Conservation (phyloP, 805 yeast genomes). For the Ogataea ganodermae region DNA sequence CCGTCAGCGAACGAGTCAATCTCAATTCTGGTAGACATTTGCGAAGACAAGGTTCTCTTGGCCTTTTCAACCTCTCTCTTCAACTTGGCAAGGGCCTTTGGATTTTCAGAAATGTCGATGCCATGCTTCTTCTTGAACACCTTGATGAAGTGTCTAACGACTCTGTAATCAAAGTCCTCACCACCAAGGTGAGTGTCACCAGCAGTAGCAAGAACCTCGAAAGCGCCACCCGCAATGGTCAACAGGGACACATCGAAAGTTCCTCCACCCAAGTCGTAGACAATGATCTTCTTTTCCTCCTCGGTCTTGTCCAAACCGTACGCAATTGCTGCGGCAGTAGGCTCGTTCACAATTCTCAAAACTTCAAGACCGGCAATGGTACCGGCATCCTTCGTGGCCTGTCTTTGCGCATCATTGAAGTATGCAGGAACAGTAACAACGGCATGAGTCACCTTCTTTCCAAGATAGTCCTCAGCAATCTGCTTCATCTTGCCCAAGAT, state of each 20-base stretch:
- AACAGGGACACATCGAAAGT: conserved; percentile 83
- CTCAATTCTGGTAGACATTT: conserved; percentile 94
- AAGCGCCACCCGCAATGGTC: conserved; percentile 78
- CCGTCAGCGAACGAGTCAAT: conserved; percentile 95
- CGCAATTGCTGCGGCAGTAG: conserved; percentile 98
- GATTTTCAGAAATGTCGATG: conserved; percentile 78
- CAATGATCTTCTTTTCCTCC: conserved; percentile 86
- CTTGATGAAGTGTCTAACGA: conserved; percentile 86
- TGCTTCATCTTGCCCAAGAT: conserved; percentile 87
- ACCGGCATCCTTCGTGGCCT: conserved; percentile 93
- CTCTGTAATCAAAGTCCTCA: conserved; percentile 76
- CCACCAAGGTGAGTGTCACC: conserved; percentile 88
- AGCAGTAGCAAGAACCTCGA: conserved; percentile 79
- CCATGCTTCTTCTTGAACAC: conserved; percentile 90
- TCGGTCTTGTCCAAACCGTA: conserved; percentile 86
- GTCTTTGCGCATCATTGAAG: conserved; percentile 92
- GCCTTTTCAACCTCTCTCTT: conserved; percentile 99
- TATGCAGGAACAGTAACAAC: conserved; percentile 93
- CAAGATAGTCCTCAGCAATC: conserved; percentile 89
- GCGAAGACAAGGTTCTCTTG: conserved; percentile 92
- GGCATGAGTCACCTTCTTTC: conserved; percentile 81
- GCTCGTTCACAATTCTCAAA: conserved; percentile 88
- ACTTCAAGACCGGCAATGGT: conserved; percentile 87
- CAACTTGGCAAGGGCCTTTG: conserved; percentile 86
- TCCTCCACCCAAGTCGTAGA: conserved; percentile 97